A percentile compares a stretch with the other conserved stretches of the same genome.
Conservation (phyloP, 345 rosid species). For the Rhodomyrtus tomentosa region DNA sequence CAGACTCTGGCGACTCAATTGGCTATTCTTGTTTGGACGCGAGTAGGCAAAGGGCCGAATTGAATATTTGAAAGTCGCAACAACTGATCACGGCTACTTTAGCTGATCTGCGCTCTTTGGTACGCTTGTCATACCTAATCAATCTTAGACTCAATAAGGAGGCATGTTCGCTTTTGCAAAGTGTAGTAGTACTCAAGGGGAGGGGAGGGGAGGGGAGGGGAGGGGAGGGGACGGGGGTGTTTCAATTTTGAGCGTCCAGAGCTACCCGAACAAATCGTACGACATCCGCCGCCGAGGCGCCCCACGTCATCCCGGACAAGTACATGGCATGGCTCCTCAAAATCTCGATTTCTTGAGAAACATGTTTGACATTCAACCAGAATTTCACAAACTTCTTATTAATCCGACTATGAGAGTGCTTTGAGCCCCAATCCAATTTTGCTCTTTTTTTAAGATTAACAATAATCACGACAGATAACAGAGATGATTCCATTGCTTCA, state of each 20-base stretch:
- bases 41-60: neutral
- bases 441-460: neutral
- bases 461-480: neutral
- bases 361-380: rapidly evolving
- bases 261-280: neutral
- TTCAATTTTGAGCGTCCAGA: neutral
- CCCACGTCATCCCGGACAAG: neutral
- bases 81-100: neutral
- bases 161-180: neutral
- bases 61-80: neutral
- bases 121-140: neutral
- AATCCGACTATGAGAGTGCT: neutral
- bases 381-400: neutral
- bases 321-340: neutral
- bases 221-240: too few species aligned
- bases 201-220: too few species aligned
- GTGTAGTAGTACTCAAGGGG: too few species aligned
- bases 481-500: neutral
- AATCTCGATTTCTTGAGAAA: neutral
- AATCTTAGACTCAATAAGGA: neutral
- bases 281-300: neutral
- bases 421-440: neutral
- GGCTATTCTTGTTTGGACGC: neutral
- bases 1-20: neutral
- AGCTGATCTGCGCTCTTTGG: neutral